These are phyloP conservation scores for Carex pumila DNA, from an alignment of 176 grass and related monocot species.

Conservation along the genomic window DNA sequence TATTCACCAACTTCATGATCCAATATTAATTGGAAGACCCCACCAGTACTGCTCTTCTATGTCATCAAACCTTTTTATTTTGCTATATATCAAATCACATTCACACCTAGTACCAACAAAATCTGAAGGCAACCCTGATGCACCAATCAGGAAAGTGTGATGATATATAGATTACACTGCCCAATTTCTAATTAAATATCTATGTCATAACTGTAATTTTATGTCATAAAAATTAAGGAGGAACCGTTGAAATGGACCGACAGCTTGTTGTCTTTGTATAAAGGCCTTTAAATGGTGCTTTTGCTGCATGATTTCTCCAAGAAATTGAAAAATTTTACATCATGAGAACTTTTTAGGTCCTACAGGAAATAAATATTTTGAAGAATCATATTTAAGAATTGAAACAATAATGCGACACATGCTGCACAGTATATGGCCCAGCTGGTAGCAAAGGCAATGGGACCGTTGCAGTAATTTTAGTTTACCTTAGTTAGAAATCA, in stretches of 20 bases:
- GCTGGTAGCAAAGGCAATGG: neutral
- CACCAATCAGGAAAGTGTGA: neutral
- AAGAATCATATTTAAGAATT: neutral
- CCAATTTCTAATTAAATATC: neutral
- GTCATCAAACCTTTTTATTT: neutral
- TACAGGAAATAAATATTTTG: neutral
- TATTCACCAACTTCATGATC: constrained; percentile 12
- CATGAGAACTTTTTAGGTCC: neutral
- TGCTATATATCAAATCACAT: neutral
- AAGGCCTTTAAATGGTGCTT: neutral
- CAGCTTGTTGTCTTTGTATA: neutral
- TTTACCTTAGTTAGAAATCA: neutral
- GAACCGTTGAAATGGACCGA: neutral
- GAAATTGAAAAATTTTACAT: too few relatives aligned
- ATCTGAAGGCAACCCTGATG: neutral
- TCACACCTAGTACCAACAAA: neutral
- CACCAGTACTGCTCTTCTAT: neutral
- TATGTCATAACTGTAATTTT: neutral
- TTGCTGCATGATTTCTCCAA: too few relatives aligned
- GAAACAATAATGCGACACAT: neutral
- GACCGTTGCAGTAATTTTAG: neutral
- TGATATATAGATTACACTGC: neutral
- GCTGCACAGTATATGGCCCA: neutral
- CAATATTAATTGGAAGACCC: constrained; percentile 19
- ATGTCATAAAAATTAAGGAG: neutral